Evolutionary conservation across 805 yeast species (phyloP), one percentile per base, ranked within the genome.

Genomic region (Nakazawaea ishiwadae): DNA sequence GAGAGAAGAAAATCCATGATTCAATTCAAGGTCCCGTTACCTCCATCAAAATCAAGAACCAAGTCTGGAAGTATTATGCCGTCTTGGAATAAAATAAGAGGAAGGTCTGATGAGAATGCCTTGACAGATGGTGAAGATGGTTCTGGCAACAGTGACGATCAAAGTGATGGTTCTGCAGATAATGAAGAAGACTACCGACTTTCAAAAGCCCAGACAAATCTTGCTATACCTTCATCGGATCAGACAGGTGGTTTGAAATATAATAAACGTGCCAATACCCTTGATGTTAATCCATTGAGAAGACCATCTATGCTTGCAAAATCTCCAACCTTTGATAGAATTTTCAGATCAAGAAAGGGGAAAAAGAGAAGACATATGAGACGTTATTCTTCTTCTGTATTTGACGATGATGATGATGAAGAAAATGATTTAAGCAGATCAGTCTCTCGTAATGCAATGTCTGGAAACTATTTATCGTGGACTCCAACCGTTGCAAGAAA

Each of bases 401-500:
- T 53, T 36, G 53, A 47, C 11, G 53, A 47, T 18, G 47, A 50
- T 17, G 37, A 44, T 23, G 48, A 47, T 34, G 62, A 57, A n/a
- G 66, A 59, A 16, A 42, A 50, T 6, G 53, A 47, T 46, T 16
- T 27, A 7, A 14, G 23, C 21, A 2, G 4, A 9, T 19, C 37
- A 16, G 4, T 18, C 4, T 32, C 38, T 18, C 16, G 31, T 7
- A 39, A 37, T 40, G 18, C 45, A 42, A 69, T 72, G 71, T 75
- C 80, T 23, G 65, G 81, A 0, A 77, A 75, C 44, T 93, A 90
- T 52, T 65, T 91, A 18, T 89, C 97, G 0, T 89, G 95, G 87
- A 75, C 74, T 24, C 97, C 98, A 2, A 85, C 93, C 0, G 74
- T 93, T 27, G 98, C 96, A 9, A 75, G 97, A 59, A 93, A 93